A percentile compares a stretch with the other conserved stretches of the same genome.
These are phyloP conservation scores for Tuber aestivum DNA, from an alignment of 495 filamentous ascomycete species.

Conservation along the genomic window DNA sequence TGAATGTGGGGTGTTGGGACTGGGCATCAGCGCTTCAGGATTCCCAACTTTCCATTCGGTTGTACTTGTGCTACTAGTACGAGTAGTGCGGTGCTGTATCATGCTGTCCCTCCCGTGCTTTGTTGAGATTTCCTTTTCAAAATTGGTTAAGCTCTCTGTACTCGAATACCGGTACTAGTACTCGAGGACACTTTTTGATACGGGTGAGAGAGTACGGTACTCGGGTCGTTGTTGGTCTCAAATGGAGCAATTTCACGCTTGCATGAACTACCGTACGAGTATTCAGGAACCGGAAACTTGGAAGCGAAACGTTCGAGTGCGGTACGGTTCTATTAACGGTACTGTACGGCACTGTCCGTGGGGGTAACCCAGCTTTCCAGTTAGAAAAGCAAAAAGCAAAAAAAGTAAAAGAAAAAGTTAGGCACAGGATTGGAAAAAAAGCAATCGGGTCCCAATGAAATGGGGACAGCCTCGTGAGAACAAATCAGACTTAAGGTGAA, in stretches of 20 bases:
- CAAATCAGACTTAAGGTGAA: slow-evolving; percentile 36
- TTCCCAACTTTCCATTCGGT: neutral
- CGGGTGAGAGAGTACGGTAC: neutral
- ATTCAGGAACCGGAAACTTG: slow-evolving; percentile 29
- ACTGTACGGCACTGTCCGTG: slow-evolving; percentile 3
- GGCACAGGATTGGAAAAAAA: slow-evolving; percentile 10
- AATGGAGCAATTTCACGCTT: neutral
- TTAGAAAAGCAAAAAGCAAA: slow-evolving; percentile 13
- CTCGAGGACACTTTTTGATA: too few relatives aligned
- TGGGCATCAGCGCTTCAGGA: neutral
- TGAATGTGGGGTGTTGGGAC: neutral
- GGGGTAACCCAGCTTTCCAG: slow-evolving; percentile 21
- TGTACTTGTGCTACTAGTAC: neutral
- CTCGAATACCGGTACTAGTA: neutral
- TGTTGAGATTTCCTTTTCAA: neutral
- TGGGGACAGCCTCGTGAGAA: slow-evolving; percentile 13
- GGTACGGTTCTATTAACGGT: slow-evolving; percentile 14
- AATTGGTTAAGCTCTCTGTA: neutral
- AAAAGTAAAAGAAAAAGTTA: slow-evolving; percentile 2
- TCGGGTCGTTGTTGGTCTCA: neutral
- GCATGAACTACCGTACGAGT: neutral
- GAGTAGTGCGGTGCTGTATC: too few relatives aligned
- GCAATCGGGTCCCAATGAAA: slow-evolving; percentile 11
- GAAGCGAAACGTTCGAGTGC: slow-evolving; percentile 9
- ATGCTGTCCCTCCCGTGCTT: neutral